Percentiles rank a stretch among this genome's conserved stretches.
These are phyloP conservation scores for Lentinula boryana DNA, from an alignment of 768 basidiomycete species.

Conservation along the genomic window DNA sequence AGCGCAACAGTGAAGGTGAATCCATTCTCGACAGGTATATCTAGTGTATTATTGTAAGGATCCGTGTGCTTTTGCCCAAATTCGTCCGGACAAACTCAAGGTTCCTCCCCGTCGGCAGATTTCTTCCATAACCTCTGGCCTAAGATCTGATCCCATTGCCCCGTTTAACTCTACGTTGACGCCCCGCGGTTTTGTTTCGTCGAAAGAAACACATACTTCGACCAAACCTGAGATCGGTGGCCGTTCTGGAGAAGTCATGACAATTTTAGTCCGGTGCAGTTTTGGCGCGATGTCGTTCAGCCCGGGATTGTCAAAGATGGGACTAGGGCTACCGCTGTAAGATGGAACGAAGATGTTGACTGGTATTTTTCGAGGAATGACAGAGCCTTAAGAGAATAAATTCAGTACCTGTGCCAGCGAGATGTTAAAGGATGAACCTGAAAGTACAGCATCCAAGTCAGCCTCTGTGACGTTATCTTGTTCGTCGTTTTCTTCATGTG, in stretches of 20 bases:
- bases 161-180: constrained; percentile 53
- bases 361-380: constrained; percentile 57
- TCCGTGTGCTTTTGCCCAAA: constrained; percentile 43
- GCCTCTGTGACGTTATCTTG: constrained; percentile 41
- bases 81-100: constrained; percentile 61
- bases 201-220: constrained; percentile 58
- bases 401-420: not conserved
- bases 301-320: constrained; percentile 37
- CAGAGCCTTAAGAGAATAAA: constrained; percentile 31
- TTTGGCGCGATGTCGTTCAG: constrained; percentile 30
- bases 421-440: constrained; percentile 30
- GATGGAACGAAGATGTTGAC: constrained; percentile 64
- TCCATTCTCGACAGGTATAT: not conserved
- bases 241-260: constrained; percentile 62
- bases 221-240: constrained; percentile 60
- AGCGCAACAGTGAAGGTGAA: too few species aligned
- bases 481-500: constrained; percentile 17
- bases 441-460: constrained; percentile 59
- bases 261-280: constrained; percentile 44
- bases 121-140: constrained; percentile 58
- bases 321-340: constrained; percentile 24
- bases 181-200: constrained; percentile 49
- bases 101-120: constrained; percentile 66
- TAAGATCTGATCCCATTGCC: constrained; percentile 50
- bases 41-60: not conserved